Percentiles rank a stretch among this genome's conserved stretches.
Conservation (phyloP, 108 stramenopile species). For the Pseudonitzschia delicatissima region DNA sequence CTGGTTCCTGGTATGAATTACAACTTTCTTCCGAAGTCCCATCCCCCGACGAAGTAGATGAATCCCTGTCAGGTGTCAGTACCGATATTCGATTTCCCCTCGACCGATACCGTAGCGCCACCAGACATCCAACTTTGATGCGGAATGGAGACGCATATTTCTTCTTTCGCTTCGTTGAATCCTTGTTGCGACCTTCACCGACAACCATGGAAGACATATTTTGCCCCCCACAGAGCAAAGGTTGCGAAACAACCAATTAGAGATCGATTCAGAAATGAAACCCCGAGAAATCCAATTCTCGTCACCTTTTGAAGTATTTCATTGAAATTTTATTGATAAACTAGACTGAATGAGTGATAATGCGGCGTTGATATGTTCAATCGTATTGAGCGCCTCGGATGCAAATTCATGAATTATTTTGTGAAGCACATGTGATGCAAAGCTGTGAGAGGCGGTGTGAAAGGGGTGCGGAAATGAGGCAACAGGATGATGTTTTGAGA, state of each 20-base stretch:
- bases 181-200: background rate
- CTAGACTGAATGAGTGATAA: no score
- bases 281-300: background rate
- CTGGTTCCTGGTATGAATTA: background rate
- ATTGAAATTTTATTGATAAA: no score
- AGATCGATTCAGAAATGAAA: background rate
- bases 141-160: constrained; percentile 58
- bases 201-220: background rate
- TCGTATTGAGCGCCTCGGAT: no score
- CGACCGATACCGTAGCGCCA: constrained; percentile 49
- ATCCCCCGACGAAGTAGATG: no score
- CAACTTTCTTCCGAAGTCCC: background rate
- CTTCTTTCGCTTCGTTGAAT: constrained; percentile 11
- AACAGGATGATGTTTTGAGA: no score
- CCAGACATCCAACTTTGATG: constrained; percentile 63
- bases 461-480: no score
- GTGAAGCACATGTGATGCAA: no score
- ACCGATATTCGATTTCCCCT: constrained; percentile 38
- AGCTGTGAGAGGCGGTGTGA: no score
- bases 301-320: no score
- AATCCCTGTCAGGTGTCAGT: background rate
- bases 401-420: no score
- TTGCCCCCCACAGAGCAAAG: background rate
- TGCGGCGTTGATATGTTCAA: no score
- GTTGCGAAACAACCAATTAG: background rate